A percentile compares a stretch with the other conserved stretches of the same genome.
Evolutionary conservation across 179 eudicot species (phyloP).

Genomic region (Actinidia chinensis): DNA sequence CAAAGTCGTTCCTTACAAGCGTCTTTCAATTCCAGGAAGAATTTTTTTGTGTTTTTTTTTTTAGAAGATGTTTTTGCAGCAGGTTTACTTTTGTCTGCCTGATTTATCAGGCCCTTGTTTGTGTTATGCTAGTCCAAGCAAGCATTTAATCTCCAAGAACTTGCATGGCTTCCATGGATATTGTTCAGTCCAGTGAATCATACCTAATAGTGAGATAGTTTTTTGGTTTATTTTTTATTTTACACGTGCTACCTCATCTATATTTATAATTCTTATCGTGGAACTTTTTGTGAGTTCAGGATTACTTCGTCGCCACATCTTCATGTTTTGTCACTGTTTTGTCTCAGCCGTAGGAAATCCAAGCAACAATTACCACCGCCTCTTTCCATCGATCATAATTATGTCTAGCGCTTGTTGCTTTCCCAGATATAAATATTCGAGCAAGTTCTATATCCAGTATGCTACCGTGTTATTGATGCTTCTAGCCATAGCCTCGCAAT

Average conservation of each 20-base stretch:
- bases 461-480: conserved; percentile 53
- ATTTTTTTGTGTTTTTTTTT: no score
- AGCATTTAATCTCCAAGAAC: conserved; percentile 44
- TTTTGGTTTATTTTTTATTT: neutral
- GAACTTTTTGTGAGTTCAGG: conserved; percentile 18
- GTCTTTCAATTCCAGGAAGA: neutral
- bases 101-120: conserved; percentile 51
- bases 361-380: conserved; percentile 54
- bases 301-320: conserved; percentile 35
- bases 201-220: conserved; percentile 34
- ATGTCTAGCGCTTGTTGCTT: conserved; percentile 55
- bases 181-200: conserved; percentile 41
- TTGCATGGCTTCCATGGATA: conserved; percentile 8
- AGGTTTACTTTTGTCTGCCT: conserved; percentile 9
- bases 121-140: conserved; percentile 62
- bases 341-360: conserved; percentile 57
- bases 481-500: conserved; percentile 41
- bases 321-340: conserved; percentile 37
- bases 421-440: conserved; percentile 59
- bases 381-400: conserved; percentile 56
- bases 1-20: neutral
- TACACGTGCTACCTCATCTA: neutral
- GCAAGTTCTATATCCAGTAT: conserved; percentile 60
- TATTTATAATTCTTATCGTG: neutral
- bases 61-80: neutral